Base-by-base conservation (phyloP, 306 rosid genomes). In the Castanea crenata region DNA sequence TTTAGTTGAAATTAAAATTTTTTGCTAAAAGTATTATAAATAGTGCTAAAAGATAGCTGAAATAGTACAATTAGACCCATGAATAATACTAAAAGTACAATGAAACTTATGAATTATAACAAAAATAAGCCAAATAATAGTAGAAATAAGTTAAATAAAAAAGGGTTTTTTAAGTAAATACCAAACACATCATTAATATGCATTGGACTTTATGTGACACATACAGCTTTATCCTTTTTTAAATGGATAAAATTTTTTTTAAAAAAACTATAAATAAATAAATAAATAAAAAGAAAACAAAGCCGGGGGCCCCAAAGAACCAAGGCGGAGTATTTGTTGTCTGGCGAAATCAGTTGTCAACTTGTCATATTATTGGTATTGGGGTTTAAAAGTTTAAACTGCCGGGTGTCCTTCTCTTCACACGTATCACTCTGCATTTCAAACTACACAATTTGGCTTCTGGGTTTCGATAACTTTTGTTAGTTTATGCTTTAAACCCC, bases 11-110 rank as follows among this genome's bases (percentile, higher is more conserved):
- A 38, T 0, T 38, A 0, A 38, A 38, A 1, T 0, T 38, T 1
- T 38, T 38, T 38, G 2, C 0, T 38, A 0, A 38, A 38, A 38
- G 0, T 38, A 38, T 0, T 7, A 0, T 38, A 38, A 0, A 38
- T 38, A 38, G 7, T 38, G 11, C 0, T 38, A 8, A 38, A 38
- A 38, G 0, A 1, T 7, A 38, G 46, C 0, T 8, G 0, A 38
- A 7, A 38, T 38, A 7, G 1, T 38, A 35, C 0, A 38, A 0
- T 38, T 0, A 0, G 1, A 2, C 0, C 0, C 3, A 38, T 8
- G 0, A 38, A 38, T 38, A 7, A 0, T 8, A 38, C 3, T 38
- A 38, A 38, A 38, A 38, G 1, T 38, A 7, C 0, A 38, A 38
- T 38, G 0, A 38, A 38, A 38, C 11, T 0, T 0, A 38, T 38